phyloP scores from a whole-genome alignment of 2,329 filamentous ascomycete species.

The Ilyonectria sp. region DNA sequence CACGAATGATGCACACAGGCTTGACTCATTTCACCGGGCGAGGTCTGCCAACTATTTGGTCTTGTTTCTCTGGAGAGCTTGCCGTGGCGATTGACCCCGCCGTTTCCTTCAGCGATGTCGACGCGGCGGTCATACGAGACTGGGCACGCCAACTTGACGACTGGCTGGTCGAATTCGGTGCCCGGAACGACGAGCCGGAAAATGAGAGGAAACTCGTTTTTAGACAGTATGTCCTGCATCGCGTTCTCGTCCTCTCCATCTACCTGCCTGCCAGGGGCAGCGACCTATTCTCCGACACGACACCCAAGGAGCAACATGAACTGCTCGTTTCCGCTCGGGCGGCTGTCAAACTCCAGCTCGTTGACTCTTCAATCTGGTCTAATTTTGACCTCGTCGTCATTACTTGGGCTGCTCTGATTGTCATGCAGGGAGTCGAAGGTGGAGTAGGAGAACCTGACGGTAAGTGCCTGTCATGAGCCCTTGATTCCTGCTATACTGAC shows the following conservation, averaged over 20 bases:
- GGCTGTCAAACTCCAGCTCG: conserved; percentile 56
- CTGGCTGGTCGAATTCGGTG: conserved; percentile 59
- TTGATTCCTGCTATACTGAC: neutral
- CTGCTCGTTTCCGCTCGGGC: conserved; percentile 58
- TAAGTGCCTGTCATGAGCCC: conserved; percentile 24
- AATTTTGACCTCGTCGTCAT: conserved; percentile 62
- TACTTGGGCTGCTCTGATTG: conserved; percentile 61
- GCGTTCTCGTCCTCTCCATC: conserved; percentile 59
- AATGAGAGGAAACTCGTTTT: conserved; percentile 55
- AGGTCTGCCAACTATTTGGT: conserved; percentile 60
- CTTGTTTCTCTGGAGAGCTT: conserved; percentile 52
- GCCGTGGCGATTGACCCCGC: conserved; percentile 37
- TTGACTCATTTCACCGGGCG: conserved; percentile 59
- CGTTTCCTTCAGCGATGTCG: conserved; percentile 55
- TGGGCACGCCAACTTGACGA: conserved; percentile 60
- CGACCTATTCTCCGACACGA: conserved; percentile 56
- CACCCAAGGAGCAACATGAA: conserved; percentile 57
- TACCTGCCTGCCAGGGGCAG: conserved; percentile 59
- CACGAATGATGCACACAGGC: conserved; percentile 61
- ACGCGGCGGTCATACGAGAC: conserved; percentile 58
- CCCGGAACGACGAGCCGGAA: conserved; percentile 49
- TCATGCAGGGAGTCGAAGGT: conserved; percentile 58
- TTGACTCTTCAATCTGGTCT: conserved; percentile 60
- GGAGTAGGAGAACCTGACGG: conserved; percentile 57
- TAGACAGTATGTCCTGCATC: conserved; percentile 59